Percentiles rank a stretch among this genome's conserved stretches.
Conservation (phyloP, 225 moss, liverwort and hornwort genomes). For the Rhytidiadelphus loreus region DNA sequence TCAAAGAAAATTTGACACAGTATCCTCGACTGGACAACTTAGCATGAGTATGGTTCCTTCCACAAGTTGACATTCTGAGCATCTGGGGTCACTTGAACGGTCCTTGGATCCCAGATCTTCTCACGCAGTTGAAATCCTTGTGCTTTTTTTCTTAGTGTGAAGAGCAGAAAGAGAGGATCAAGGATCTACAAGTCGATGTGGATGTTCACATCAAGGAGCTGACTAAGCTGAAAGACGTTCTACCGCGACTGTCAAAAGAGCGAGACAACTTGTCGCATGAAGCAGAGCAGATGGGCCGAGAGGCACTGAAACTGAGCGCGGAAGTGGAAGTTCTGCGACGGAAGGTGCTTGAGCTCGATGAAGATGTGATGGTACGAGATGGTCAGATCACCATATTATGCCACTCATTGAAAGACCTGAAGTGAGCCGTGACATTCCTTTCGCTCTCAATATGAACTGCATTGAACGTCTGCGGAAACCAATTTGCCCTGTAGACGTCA, state of each 20-base stretch:
- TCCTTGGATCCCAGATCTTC: background rate
- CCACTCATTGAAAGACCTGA: constrained; percentile 26
- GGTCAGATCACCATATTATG: constrained; percentile 79
- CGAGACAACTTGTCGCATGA: constrained; percentile 64
- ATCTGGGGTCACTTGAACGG: background rate
- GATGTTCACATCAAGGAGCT: constrained; percentile 49
- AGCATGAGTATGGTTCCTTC: background rate
- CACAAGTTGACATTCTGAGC: background rate
- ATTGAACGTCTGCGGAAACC: background rate
- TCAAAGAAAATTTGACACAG: background rate
- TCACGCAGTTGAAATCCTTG: background rate
- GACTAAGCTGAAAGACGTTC: constrained; percentile 29
- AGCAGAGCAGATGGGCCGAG: constrained; percentile 83
- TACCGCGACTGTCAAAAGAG: constrained; percentile 50
- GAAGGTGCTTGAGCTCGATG: constrained; percentile 72
- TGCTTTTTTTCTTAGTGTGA: constrained; percentile 28
- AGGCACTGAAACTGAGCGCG: constrained; percentile 76
- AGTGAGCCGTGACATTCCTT: background rate
- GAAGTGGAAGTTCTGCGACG: constrained; percentile 89
- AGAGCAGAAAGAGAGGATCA: constrained; percentile 48
- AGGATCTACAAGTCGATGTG: constrained; percentile 38
- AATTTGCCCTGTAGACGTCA: background rate
- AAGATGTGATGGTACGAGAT: constrained; percentile 85
- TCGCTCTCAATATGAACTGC: background rate
- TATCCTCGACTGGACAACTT: background rate